A percentile compares a stretch with the other conserved stretches of the same genome.
Evolutionary conservation across 495 filamentous ascomycete genomes (phyloP).

Genomic region (Lophium mytilinum): DNA sequence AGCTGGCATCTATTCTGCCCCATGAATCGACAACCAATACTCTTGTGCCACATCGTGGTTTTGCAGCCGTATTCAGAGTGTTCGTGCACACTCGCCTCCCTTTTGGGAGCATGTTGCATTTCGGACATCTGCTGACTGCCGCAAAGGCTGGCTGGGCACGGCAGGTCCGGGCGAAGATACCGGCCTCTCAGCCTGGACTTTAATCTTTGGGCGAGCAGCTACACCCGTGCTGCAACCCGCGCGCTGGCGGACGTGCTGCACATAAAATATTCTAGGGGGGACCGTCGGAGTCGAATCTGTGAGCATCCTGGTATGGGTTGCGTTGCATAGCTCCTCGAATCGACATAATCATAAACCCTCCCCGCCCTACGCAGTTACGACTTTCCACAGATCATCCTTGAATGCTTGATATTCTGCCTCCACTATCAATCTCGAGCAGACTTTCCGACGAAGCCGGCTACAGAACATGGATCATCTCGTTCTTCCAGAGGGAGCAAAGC

Average conservation of each 20-base stretch:
- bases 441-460: not conserved
- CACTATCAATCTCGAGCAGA: not conserved
- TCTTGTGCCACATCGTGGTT: not conserved
- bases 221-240: too few species aligned
- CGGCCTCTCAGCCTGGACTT: too few species aligned
- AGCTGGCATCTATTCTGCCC: too few species aligned
- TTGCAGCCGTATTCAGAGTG: not conserved
- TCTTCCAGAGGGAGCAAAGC: not conserved
- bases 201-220: too few species aligned
- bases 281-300: too few species aligned
- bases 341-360: not conserved
- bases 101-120: not conserved
- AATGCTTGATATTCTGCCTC: not conserved
- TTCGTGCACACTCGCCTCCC: not conserved
- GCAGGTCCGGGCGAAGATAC: not conserved
- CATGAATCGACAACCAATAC: not conserved
- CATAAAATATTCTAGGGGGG: too few species aligned
- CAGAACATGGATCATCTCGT: constrained; percentile 1
- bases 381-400: not conserved
- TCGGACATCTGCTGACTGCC: too few species aligned
- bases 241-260: too few species aligned
- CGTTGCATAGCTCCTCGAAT: not conserved
- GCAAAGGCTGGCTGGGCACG: not conserved
- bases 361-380: not conserved
- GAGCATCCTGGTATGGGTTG: not conserved